A percentile compares a stretch with the other conserved stretches of the same genome.
Evolutionary conservation across 805 yeast genomes (phyloP).

Genomic region (Starmerella davenportii): DNA sequence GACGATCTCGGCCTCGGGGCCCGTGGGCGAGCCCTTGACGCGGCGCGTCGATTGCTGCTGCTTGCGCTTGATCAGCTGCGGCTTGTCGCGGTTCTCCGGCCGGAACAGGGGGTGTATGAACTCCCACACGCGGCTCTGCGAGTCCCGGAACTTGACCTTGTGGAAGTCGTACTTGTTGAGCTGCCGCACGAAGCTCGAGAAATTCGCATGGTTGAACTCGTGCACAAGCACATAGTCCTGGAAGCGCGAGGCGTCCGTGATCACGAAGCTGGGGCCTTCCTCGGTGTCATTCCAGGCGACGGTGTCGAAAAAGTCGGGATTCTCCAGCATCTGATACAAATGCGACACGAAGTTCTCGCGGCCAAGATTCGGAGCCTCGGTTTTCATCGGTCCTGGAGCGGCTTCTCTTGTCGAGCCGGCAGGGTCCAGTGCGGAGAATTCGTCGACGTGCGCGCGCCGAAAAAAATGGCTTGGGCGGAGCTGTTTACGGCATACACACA

Average conservation of each 20-base stretch:
- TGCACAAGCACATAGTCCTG: conserved; percentile 46
- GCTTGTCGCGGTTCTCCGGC: conserved; percentile 53
- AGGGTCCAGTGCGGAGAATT: no score
- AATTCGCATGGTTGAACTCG: conserved; percentile 88
- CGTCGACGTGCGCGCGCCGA: no score
- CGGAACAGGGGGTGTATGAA: conserved; percentile 81
- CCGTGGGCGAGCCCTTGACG: conserved; percentile 20
- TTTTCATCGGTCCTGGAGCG: neutral
- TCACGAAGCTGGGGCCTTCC: conserved; percentile 73
- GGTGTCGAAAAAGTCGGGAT: conserved; percentile 50
- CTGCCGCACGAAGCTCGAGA: conserved; percentile 88
- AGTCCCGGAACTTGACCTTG: conserved; percentile 52
- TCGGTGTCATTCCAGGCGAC: conserved; percentile 60
- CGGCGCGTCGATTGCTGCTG: conserved; percentile 10
- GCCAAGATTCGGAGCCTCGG: neutral
- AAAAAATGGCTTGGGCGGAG: no score
- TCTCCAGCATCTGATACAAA: conserved; percentile 63
- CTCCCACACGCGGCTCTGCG: conserved; percentile 43
- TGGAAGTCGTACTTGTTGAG: conserved; percentile 94
- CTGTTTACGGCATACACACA: neutral
- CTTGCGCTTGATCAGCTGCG: conserved; percentile 76
- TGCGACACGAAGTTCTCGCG: conserved; percentile 17
- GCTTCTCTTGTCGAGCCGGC: no score
- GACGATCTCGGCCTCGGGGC: conserved; percentile 18
- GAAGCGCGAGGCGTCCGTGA: conserved; percentile 35